Percentiles rank a stretch among this genome's conserved stretches.
Evolutionary conservation across 2,329 filamentous ascomycete species (phyloP).

Genomic region (Capronia americana): DNA sequence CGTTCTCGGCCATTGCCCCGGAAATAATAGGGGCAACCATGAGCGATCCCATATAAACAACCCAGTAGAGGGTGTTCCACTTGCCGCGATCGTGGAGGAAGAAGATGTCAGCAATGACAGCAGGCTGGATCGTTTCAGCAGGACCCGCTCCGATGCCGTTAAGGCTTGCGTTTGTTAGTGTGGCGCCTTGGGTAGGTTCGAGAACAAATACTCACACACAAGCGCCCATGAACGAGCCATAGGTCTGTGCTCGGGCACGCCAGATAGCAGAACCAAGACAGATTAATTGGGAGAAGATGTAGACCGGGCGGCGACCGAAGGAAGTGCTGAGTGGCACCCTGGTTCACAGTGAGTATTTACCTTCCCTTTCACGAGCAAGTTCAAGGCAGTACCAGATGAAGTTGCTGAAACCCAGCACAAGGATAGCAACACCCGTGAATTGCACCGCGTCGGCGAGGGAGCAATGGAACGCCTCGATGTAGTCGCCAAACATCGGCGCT

Average conservation of each 20-base stretch:
- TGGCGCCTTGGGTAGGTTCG: not conserved
- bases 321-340: constrained; percentile 63
- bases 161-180: constrained; percentile 43
- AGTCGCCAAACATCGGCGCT: constrained; percentile 65
- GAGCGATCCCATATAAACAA: constrained; percentile 66
- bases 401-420: constrained; percentile 65
- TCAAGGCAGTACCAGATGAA: constrained; percentile 59
- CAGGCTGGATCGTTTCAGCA: constrained; percentile 67
- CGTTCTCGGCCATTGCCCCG: constrained; percentile 64
- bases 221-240: constrained; percentile 69
- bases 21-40: constrained; percentile 67
- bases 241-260: constrained; percentile 64
- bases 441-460: constrained; percentile 61
- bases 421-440: constrained; percentile 63
- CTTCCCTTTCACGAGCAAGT: constrained; percentile 16
- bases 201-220: constrained; percentile 47
- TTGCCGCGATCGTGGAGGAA: constrained; percentile 70
- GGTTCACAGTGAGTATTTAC: constrained; percentile 5
- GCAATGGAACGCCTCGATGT: constrained; percentile 63
- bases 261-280: constrained; percentile 62
- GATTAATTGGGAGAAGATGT: constrained; percentile 59
- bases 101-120: constrained; percentile 69
- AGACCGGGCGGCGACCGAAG: constrained; percentile 62
- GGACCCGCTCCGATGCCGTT: constrained; percentile 69
- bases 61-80: constrained; percentile 68